Evolutionary conservation across 805 yeast genomes (phyloP).

Genomic region (Metschnikowia reukaufii): DNA sequence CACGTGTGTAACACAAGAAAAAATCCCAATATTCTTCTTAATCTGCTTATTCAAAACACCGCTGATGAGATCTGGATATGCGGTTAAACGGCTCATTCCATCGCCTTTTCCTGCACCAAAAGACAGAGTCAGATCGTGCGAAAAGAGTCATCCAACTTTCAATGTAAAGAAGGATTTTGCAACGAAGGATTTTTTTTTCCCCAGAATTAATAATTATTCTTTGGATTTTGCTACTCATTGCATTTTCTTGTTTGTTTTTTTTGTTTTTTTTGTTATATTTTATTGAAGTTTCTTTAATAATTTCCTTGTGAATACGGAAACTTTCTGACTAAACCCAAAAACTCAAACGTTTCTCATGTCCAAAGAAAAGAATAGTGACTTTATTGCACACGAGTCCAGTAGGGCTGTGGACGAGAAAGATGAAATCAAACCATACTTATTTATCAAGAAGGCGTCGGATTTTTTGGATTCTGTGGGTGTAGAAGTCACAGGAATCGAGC

Average conservation of each 20-base stretch:
- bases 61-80: too few species aligned
- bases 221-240: neutral
- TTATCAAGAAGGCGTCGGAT: slow-evolving; percentile 16
- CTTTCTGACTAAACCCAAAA: too few species aligned
- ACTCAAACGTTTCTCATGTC: slow-evolving; percentile 3
- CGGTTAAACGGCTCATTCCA: too few species aligned
- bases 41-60: too few species aligned
- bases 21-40: too few species aligned
- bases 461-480: slow-evolving; percentile 55
- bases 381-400: slow-evolving; percentile 3
- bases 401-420: slow-evolving; percentile 13
- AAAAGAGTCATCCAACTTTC: neutral
- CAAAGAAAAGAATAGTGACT: slow-evolving; percentile 3
- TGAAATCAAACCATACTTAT: slow-evolving; percentile 14
- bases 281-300: neutral
- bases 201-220: too few species aligned
- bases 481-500: slow-evolving; percentile 77
- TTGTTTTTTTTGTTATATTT: neutral
- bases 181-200: neutral
- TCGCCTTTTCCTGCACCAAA: neutral
- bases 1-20: too few species aligned
- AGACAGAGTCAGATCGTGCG: neutral
- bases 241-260: neutral
- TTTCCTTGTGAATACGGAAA: neutral
- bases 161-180: too few species aligned